These are phyloP conservation scores for Boletus barrowsii DNA, from an alignment of 768 basidiomycete genomes.

Conservation along the genomic window DNA sequence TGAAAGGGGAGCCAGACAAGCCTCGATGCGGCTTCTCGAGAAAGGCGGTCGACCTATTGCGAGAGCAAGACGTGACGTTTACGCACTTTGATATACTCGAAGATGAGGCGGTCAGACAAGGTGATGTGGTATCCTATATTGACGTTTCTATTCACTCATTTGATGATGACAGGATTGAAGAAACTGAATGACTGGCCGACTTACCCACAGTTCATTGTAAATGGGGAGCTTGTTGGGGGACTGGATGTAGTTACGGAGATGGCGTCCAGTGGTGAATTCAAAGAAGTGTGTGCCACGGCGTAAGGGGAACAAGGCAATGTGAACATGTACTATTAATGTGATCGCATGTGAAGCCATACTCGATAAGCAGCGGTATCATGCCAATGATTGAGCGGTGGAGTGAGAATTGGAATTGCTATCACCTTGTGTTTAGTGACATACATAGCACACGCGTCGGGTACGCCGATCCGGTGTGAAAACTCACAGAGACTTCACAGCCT, in stretches of 20 bases:
- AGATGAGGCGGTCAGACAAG: conserved; percentile 80
- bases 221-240: conserved; percentile 94
- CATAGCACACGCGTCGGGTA: conserved; percentile 8
- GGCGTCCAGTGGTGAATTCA: conserved; percentile 75
- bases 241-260: conserved; percentile 91
- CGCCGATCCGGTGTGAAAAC: not conserved
- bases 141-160: conserved; percentile 3
- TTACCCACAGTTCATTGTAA: conserved; percentile 80
- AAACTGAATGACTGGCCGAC: conserved; percentile 89
- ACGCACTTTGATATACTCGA: conserved; percentile 78
- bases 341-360: not conserved
- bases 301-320: not conserved
- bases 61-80: conserved; percentile 62
- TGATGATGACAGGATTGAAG: conserved; percentile 52
- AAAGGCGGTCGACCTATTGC: conserved; percentile 66
- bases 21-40: conserved; percentile 87
- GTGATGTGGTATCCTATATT: conserved; percentile 36
- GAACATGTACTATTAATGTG: not conserved
- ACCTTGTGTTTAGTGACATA: conserved; percentile 4
- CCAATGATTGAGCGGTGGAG: not conserved
- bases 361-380: not conserved
- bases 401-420: conserved; percentile 3
- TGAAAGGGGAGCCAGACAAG: conserved; percentile 79
- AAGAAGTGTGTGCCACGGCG: conserved; percentile 36
- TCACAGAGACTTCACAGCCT: not conserved